These are phyloP conservation scores for Uronychia setigera DNA, from an alignment of 73 alveolate genomes.

Conservation along the genomic window DNA sequence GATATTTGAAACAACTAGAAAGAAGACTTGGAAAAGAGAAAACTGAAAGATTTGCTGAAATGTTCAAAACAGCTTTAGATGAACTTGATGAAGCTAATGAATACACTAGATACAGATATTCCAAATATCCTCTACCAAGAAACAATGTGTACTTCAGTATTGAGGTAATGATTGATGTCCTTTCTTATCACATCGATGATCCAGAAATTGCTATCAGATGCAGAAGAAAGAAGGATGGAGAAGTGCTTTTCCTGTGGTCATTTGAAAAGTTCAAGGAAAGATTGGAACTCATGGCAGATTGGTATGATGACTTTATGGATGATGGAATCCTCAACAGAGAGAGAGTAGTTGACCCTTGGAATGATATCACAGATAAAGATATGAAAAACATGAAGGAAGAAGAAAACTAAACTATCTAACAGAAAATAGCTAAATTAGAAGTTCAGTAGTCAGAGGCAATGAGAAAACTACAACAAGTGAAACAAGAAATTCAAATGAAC, in stretches of 20 bases:
- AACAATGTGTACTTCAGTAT: conserved; percentile 18
- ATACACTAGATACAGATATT: conserved; percentile 6
- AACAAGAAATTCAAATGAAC: background rate
- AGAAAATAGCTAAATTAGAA: background rate
- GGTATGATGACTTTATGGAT: conserved; percentile 20
- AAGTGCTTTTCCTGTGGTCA: conserved; percentile 9
- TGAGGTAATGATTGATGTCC: conserved; percentile 17
- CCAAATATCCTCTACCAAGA: conserved; percentile 1
- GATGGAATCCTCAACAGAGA: conserved; percentile 28
- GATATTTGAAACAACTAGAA: background rate
- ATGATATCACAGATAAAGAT: conserved; percentile 1
- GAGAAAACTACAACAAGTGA: background rate
- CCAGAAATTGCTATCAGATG: conserved; percentile 15
- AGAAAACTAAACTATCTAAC: background rate
- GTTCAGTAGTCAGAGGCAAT: background rate
- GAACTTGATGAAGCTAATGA: conserved; percentile 31
- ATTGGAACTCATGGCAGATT: conserved; percentile 22
- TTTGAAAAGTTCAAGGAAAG: conserved; percentile 6
- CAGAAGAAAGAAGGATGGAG: background rate
- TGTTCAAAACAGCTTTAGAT: conserved; percentile 17
- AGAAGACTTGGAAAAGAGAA: conserved; percentile 6
- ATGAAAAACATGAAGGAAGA: background rate
- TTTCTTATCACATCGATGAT: conserved; percentile 3
- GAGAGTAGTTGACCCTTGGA: conserved; percentile 12
- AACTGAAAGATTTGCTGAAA: conserved; percentile 1